Evolutionary conservation across 2,329 filamentous ascomycete species (phyloP).

Genomic region (Diaporthe ampelina): DNA sequence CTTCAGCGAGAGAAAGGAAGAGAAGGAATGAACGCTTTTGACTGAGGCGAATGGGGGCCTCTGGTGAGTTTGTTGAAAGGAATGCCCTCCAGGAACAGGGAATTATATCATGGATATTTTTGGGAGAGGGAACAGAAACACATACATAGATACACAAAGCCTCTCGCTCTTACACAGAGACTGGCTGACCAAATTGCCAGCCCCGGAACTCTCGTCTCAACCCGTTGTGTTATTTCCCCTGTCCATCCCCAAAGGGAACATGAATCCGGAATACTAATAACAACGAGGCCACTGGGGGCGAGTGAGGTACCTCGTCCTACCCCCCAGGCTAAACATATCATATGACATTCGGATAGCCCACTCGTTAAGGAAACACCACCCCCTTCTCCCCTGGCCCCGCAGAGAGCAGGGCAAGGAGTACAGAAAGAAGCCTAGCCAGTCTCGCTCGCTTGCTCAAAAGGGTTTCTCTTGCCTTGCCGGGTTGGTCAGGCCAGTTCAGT

Average conservation of each 20-base stretch:
- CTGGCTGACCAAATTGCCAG: background rate
- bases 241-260: constrained; percentile 31
- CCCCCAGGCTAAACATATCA: background rate
- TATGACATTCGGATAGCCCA: background rate
- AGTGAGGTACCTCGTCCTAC: background rate
- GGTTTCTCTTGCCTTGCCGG: constrained; percentile 11
- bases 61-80: constrained; percentile 23
- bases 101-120: constrained; percentile 24
- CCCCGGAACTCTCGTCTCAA: background rate
- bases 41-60: constrained; percentile 32
- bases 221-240: constrained; percentile 21
- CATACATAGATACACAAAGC: constrained; percentile 14
- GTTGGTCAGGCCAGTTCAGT: background rate
- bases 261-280: constrained; percentile 18
- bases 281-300: background rate
- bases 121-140: constrained; percentile 12
- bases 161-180: constrained; percentile 1
- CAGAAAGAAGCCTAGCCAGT: background rate
- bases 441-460: constrained; percentile 13
- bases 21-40: constrained; percentile 40
- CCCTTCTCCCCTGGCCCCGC: constrained; percentile 24
- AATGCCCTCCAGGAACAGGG: constrained; percentile 30
- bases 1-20: constrained; percentile 31
- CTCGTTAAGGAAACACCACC: constrained; percentile 11
- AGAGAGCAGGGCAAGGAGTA: constrained; percentile 2